Conservation (phyloP, 1,284 basidiomycete species). For the Trametes versicolor region DNA sequence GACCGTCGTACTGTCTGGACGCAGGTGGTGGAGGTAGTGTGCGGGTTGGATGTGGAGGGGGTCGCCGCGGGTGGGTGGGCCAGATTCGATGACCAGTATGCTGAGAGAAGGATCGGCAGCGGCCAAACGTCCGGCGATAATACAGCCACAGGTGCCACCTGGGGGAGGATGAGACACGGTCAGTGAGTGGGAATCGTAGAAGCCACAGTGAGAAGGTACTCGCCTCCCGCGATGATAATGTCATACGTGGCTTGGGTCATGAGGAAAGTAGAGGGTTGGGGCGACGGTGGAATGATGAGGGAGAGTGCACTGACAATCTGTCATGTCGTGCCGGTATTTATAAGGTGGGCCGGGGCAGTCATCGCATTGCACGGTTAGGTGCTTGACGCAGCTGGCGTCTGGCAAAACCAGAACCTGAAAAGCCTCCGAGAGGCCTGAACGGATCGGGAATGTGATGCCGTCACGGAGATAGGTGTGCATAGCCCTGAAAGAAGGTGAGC, state of each 20-base stretch:
- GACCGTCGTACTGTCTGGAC: slow-evolving; percentile 51
- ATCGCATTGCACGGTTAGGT: neutral
- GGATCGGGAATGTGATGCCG: neutral
- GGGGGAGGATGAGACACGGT: neutral
- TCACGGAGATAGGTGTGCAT: too few relatives aligned
- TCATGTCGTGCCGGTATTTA: neutral
- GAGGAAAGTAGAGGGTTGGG: neutral
- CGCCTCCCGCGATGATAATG: slow-evolving; percentile 31
- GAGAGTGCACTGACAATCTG: neutral
- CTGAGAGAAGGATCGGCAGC: slow-evolving; percentile 54
- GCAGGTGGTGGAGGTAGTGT: slow-evolving; percentile 53
- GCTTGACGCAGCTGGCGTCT: neutral
- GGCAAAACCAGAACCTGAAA: neutral
- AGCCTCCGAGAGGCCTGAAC: neutral
- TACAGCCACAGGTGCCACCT: slow-evolving; percentile 59
- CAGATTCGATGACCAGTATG: slow-evolving; percentile 58
- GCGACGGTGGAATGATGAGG: neutral
- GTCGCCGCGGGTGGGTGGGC: slow-evolving; percentile 54
- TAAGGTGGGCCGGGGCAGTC: neutral
- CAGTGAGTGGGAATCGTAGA: neutral
- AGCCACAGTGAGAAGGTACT: neutral
- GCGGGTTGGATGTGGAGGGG: slow-evolving; percentile 60
- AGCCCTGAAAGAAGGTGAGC: too few relatives aligned
- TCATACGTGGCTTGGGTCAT: slow-evolving; percentile 25
- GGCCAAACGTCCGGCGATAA: slow-evolving; percentile 58